Conservation (phyloP, 345 rosid genomes). For the Stellera chamaejasme region DNA sequence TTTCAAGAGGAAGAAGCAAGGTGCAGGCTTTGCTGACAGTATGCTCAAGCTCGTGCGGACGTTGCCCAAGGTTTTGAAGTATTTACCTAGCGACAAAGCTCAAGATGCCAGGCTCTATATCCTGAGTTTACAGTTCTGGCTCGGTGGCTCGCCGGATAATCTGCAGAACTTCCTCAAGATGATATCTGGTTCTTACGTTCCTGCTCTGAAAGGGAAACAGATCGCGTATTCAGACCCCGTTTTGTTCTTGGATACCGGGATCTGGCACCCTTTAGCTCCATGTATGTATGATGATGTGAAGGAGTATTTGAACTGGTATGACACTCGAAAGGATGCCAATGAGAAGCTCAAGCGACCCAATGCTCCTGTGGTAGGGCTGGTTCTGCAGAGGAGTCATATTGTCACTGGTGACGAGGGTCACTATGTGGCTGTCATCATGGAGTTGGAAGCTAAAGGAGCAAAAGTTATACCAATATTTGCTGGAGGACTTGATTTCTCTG, state of each 20-base stretch:
- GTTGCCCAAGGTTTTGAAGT: slow-evolving; percentile 91
- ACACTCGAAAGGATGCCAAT: slow-evolving; percentile 67
- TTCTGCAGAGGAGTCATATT: slow-evolving; percentile 95
- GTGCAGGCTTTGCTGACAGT: slow-evolving; percentile 92
- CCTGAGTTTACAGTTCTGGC: slow-evolving; percentile 97
- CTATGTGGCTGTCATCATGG: slow-evolving; percentile 98
- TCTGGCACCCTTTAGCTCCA: slow-evolving; percentile 98
- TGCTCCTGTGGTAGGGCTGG: slow-evolving; percentile 75
- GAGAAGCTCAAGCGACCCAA: slow-evolving; percentile 57
- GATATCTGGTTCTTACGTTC: slow-evolving; percentile 87
- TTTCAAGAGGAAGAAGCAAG: slow-evolving; percentile 87
- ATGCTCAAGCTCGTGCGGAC: slow-evolving; percentile 97
- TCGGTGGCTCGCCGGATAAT: slow-evolving; percentile 94
- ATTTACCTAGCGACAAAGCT: slow-evolving; percentile 95
- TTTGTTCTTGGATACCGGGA: slow-evolving; percentile 79
- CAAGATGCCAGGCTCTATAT: slow-evolving; percentile 97
- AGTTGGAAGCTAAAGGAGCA: slow-evolving; percentile 94
- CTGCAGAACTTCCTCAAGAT: slow-evolving; percentile 91
- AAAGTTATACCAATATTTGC: slow-evolving; percentile 93
- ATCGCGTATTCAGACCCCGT: slow-evolving; percentile 88
- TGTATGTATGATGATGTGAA: slow-evolving; percentile 91
- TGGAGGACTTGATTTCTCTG: slow-evolving; percentile 91
- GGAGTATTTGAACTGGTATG: slow-evolving; percentile 95
- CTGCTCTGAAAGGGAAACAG: slow-evolving; percentile 66
- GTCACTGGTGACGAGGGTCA: slow-evolving; percentile 97